Conservation (phyloP, 768 basidiomycete species). For the Boletus eberwhitei region DNA sequence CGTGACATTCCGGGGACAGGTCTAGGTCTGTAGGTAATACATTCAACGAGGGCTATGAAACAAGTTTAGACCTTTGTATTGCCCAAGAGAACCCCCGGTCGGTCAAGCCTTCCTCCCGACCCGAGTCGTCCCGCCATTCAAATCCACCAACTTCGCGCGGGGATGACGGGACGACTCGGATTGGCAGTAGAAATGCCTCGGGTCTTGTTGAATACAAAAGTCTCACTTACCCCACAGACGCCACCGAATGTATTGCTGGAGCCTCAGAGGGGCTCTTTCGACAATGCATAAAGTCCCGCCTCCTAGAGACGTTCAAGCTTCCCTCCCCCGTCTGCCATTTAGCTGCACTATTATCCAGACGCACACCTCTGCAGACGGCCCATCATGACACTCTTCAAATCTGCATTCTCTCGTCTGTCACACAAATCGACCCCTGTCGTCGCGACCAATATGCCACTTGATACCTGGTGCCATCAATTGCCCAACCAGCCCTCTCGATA, state of each 20-base stretch:
- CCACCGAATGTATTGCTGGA: neutral
- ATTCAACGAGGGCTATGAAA: neutral
- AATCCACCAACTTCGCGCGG: neutral
- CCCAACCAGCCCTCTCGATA: neutral
- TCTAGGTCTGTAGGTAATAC: too few species aligned
- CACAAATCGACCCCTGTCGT: conserved; percentile 3
- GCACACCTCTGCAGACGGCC: too few species aligned
- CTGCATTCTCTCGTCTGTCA: neutral
- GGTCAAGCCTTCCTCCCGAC: neutral
- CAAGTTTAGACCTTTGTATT: neutral
- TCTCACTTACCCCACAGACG: neutral
- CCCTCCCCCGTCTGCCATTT: neutral
- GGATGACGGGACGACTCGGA: neutral
- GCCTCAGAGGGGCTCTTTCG: neutral
- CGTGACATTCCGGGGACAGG: neutral
- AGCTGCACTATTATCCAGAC: neutral
- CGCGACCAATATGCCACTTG: conserved; percentile 1
- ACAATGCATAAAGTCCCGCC: neutral
- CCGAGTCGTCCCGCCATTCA: neutral
- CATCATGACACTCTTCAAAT: conserved; percentile 4
- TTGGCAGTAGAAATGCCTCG: neutral
- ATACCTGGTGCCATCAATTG: neutral
- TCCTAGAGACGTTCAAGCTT: rapidly evolving
- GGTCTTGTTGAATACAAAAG: neutral
- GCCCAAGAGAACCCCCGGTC: neutral